phyloP scores from a whole-genome alignment of 2,329 filamentous ascomycete genomes.

The Aspergillus spinulosporus region DNA sequence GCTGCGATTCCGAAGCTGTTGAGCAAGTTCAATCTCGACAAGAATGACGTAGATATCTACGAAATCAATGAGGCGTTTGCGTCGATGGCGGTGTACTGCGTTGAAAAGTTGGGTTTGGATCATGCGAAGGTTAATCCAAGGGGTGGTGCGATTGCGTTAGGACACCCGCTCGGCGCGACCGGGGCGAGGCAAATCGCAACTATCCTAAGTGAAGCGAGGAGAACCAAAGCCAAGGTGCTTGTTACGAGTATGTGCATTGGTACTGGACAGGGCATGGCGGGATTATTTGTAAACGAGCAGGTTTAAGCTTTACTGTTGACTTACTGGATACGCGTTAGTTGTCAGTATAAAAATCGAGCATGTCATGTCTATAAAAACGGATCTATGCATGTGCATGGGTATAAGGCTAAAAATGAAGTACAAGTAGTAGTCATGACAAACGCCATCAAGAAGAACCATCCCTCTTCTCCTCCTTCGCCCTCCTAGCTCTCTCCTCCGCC shows the following conservation, averaged over 20 bases:
- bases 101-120: constrained; percentile 64
- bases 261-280: constrained; percentile 67
- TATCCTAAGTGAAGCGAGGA: constrained; percentile 78
- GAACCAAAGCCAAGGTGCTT: constrained; percentile 85
- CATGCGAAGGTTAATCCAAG: constrained; percentile 83
- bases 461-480: constrained; percentile 45
- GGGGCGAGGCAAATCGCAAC: constrained; percentile 90
- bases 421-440: background rate
- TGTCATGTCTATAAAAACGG: background rate
- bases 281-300: constrained; percentile 66
- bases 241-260: constrained; percentile 88
- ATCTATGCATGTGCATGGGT: constrained; percentile 1
- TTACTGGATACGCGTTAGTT: constrained; percentile 7
- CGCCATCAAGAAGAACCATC: constrained; percentile 6
- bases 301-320: constrained; percentile 21
- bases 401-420: background rate
- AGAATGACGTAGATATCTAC: constrained; percentile 83
- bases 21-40: constrained; percentile 70
- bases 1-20: constrained; percentile 78
- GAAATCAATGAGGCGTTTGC: constrained; percentile 99
- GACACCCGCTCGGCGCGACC: constrained; percentile 87
- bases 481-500: constrained; percentile 66
- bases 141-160: constrained; percentile 88
- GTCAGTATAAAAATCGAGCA: background rate
- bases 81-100: constrained; percentile 95